A percentile compares a stretch with the other conserved stretches of the same genome.
These are phyloP conservation scores for Edaphochlamys debaryana DNA, from an alignment of 139 green algal species.

Conservation along the genomic window DNA sequence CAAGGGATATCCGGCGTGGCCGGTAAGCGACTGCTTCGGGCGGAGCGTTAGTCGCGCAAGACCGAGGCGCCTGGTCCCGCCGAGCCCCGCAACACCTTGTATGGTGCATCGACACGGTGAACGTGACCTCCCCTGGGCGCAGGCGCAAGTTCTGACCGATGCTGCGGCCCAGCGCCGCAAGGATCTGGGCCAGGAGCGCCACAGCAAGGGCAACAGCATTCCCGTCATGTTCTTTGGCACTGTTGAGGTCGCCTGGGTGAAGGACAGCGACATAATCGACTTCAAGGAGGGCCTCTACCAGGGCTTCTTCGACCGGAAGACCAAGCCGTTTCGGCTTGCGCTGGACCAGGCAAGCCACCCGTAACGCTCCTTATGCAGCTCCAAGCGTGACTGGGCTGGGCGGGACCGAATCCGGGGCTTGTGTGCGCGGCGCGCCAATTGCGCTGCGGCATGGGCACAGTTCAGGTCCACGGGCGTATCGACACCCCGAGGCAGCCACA, in stretches of 20 bases:
- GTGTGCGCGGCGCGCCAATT: not conserved
- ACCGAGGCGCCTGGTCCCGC: no score
- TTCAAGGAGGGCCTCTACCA: constrained; percentile 59
- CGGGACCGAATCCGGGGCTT: no score
- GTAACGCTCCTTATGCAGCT: no score
- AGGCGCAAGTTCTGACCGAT: constrained; percentile 56
- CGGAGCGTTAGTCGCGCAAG: no score
- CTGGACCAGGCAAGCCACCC: constrained; percentile 43
- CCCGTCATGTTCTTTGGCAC: constrained; percentile 88
- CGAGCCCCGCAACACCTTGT: no score
- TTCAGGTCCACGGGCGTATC: no score
- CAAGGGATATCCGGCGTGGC: constrained; percentile 83
- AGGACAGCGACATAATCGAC: constrained; percentile 46
- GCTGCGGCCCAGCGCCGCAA: constrained; percentile 38
- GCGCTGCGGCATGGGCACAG: no score
- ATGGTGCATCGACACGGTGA: no score
- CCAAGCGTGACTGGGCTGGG: no score
- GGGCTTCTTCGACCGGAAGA: constrained; percentile 59
- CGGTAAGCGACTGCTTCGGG: constrained; percentile 68
- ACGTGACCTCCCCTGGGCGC: not conserved
- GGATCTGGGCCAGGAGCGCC: constrained; percentile 47
- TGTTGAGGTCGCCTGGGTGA: constrained; percentile 75
- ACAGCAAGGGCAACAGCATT: constrained; percentile 38
- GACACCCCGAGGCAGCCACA: no score
- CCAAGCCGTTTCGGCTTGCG: constrained; percentile 56